Conservation (phyloP, 371 early-diverging fungal species). For the Mycotypha africana region DNA sequence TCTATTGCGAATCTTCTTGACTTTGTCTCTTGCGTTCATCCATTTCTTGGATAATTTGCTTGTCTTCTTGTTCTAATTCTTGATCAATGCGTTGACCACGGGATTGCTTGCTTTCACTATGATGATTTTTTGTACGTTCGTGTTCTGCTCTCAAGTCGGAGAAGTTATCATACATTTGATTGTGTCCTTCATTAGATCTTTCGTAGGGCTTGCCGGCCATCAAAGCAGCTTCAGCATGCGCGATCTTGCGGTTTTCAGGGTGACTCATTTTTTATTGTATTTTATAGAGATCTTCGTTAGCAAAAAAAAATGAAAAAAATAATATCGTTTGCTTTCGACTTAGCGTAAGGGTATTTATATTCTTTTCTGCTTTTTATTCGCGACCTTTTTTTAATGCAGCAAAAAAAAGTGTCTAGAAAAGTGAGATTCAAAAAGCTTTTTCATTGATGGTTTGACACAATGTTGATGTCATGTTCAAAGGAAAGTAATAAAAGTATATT, state of each 20-base stretch:
- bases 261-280: slow-evolving; percentile 1
- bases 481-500: no score
- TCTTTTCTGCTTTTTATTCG: no score
- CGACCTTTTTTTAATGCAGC: no score
- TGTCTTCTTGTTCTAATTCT: slow-evolving; percentile 15
- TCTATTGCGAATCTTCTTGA: no score
- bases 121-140: not conserved
- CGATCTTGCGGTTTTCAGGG: slow-evolving; percentile 1
- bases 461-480: no score
- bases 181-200: slow-evolving; percentile 7
- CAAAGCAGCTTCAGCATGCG: slow-evolving; percentile 20
- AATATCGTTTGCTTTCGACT: no score
- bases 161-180: slow-evolving; percentile 11
- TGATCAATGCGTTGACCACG: slow-evolving; percentile 12
- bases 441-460: no score
- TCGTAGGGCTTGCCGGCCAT: slow-evolving; percentile 16
- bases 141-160: slow-evolving; percentile 9
- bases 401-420: no score
- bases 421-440: no score
- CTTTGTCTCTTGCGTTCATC: slow-evolving; percentile 9
- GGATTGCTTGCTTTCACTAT: slow-evolving; percentile 6
- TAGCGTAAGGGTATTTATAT: no score
- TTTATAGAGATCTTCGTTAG: not conserved
- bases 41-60: slow-evolving; percentile 9
- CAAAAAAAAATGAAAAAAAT: not conserved